Evolutionary conservation across 805 yeast species (phyloP), one percentile per base, ranked within the genome.

Genomic region (Clavispora vitiphila): DNA sequence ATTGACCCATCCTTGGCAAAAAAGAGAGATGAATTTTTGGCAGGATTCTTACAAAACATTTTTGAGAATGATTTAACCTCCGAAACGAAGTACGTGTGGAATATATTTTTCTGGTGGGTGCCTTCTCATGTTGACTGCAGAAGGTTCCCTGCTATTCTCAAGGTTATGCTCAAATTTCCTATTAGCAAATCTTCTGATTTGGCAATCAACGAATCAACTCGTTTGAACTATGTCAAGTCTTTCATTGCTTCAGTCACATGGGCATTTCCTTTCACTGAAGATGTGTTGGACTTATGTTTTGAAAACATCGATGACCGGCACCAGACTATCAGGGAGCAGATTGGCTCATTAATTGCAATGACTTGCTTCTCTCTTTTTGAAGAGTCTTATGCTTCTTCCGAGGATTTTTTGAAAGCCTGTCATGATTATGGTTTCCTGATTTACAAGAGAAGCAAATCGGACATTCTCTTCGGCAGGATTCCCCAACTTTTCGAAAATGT

Each of bases 21-120:
- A 2, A 47, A 51, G 8, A 65, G 82, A 43, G 86, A 81, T 49
- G 54, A 48, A 0, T 74, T 72, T 39, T 54, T 84, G 18, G 54
- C 69, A 1, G 50, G 46, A 1, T 78, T 77, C 43, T 57, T 86
- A 31, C 51, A 55, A 0, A 49, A 56, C 0, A 71, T 81, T 4
- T 67, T 87, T 25, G 65, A 69, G 6, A 63, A 71, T 25, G 86
- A 82, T 35, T 60, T 91, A 41, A 76, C 86, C 1, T 95, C 88
- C 3, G 93, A 89, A 24, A 83, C 81, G 3, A 62, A 73, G 29
- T 76, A 72, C 15, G 78, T 85, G 31, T 93, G 97, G 97, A 71
- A 72, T 26, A 74, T 87, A 0, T 76, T 86, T 38, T 69, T 83
- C 3, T 82, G 87, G 83, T 83, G 88, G 85, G 55, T 80, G 1